Conservation (phyloP, 805 yeast genomes). For the Wickerhamiella dianesei region DNA sequence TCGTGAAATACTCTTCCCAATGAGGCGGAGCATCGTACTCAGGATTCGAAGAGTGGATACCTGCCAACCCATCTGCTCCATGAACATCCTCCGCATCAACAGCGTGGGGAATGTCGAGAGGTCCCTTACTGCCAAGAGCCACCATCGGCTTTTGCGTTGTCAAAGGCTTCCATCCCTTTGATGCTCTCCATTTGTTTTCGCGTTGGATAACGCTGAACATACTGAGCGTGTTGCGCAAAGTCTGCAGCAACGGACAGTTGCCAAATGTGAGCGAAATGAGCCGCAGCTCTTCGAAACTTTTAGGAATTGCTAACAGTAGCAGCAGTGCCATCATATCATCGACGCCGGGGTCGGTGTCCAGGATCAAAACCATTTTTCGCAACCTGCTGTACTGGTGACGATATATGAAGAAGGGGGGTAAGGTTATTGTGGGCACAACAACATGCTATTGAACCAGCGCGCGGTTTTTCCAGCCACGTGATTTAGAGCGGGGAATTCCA, state of each 20-base stretch:
- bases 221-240: constrained; percentile 26
- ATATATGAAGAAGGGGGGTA: not conserved
- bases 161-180: constrained; percentile 12
- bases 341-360: constrained; percentile 33
- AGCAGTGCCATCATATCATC: constrained; percentile 31
- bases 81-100: constrained; percentile 30
- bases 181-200: constrained; percentile 22
- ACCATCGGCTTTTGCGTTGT: constrained; percentile 20
- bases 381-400: not conserved
- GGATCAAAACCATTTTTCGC: constrained; percentile 19
- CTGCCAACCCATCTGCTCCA: constrained; percentile 31
- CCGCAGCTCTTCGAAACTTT: constrained; percentile 19
- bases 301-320: constrained; percentile 24
- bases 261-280: constrained; percentile 29
- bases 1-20: constrained; percentile 21
- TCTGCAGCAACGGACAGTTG: constrained; percentile 25
- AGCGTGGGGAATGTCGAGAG: constrained; percentile 20
- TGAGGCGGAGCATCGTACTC: constrained; percentile 24
- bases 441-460: too few species aligned
- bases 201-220: constrained; percentile 25
- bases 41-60: constrained; percentile 26
- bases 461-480: too few species aligned
- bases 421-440: not conserved
- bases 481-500: too few species aligned
- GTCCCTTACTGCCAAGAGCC: constrained; percentile 23